Conservation (phyloP, 768 basidiomycete species). For the Hydnomerulius pinastri region DNA sequence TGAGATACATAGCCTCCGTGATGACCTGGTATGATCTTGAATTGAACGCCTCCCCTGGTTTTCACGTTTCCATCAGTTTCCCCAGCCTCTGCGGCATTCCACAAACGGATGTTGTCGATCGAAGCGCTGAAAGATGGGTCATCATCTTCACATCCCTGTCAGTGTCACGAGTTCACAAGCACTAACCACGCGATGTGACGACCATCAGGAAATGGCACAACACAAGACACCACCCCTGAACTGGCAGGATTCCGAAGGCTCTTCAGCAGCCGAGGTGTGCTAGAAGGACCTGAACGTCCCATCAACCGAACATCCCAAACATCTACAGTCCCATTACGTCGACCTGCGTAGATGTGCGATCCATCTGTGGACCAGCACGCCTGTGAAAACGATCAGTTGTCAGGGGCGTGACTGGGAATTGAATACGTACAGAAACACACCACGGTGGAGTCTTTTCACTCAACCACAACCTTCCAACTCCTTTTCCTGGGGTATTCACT, state of each 20-base stretch:
- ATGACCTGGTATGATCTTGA: slow-evolving; percentile 95
- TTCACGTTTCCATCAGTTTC: slow-evolving; percentile 65
- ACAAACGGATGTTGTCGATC: slow-evolving; percentile 88
- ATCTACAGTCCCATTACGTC: slow-evolving; percentile 88
- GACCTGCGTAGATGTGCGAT: slow-evolving; percentile 84
- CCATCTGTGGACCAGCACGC: slow-evolving; percentile 95
- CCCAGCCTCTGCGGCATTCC: slow-evolving; percentile 84
- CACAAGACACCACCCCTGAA: slow-evolving; percentile 89
- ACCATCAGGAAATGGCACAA: slow-evolving; percentile 91
- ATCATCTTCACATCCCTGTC: slow-evolving; percentile 20
- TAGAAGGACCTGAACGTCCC: slow-evolving; percentile 59
- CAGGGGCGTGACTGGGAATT: slow-evolving; percentile 3
- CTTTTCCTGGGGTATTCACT: slow-evolving; percentile 58
- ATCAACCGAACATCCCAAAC: slow-evolving; percentile 92
- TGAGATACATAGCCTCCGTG: slow-evolving; percentile 93
- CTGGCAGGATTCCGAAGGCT: slow-evolving; percentile 84
- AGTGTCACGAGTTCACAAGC: slow-evolving; percentile 13
- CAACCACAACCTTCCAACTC: slow-evolving; percentile 85
- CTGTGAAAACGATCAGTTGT: slow-evolving; percentile 41
- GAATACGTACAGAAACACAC: slow-evolving; percentile 83
- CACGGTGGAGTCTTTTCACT: slow-evolving; percentile 93
- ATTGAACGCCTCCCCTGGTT: slow-evolving; percentile 71
- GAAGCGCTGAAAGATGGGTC: slow-evolving; percentile 63
- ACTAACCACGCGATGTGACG: slow-evolving; percentile 86
- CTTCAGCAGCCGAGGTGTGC: slow-evolving; percentile 77